Evolutionary conservation across 2,329 filamentous ascomycete genomes (phyloP).

Genomic region (Bertia moriformis): DNA sequence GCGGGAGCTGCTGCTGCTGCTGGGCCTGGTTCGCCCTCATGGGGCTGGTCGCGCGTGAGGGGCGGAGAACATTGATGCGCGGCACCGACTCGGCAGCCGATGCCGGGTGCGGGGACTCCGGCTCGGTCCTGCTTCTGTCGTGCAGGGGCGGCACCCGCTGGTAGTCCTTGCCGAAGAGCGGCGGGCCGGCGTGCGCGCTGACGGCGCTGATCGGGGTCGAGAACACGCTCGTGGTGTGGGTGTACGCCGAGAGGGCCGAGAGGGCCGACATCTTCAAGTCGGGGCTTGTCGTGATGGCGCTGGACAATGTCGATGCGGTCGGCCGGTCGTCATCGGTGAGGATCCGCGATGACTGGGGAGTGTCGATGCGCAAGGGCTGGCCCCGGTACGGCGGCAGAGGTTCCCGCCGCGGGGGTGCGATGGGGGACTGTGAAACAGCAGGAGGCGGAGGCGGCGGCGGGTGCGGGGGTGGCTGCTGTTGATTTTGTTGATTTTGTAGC

Average conservation of each 20-base stretch:
- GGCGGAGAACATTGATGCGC: slow-evolving; percentile 40
- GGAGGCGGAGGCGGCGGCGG: neutral
- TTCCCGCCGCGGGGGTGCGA: slow-evolving; percentile 30
- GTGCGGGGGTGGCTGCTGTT: neutral
- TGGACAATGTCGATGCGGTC: slow-evolving; percentile 43
- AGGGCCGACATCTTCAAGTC: slow-evolving; percentile 48
- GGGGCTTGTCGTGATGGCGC: slow-evolving; percentile 38
- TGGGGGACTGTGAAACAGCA: neutral
- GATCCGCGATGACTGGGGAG: slow-evolving; percentile 40
- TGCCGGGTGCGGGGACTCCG: slow-evolving; percentile 34
- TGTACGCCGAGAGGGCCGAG: slow-evolving; percentile 31
- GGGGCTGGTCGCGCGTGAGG: slow-evolving; percentile 32
- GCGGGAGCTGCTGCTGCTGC: slow-evolving; percentile 10
- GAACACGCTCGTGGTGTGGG: slow-evolving; percentile 35
- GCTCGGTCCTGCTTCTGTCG: slow-evolving; percentile 39
- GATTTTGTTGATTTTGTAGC: slow-evolving; percentile 17
- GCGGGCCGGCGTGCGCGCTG: slow-evolving; percentile 13
- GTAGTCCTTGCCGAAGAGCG: slow-evolving; percentile 34
- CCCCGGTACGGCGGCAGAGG: slow-evolving; percentile 44
- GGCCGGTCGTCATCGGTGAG: slow-evolving; percentile 41
- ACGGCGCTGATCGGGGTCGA: slow-evolving; percentile 49
- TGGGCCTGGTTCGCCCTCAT: slow-evolving; percentile 18
- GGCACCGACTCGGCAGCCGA: slow-evolving; percentile 28
- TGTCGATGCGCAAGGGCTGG: slow-evolving; percentile 46
- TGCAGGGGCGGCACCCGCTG: slow-evolving; percentile 45